Base-by-base conservation (phyloP, 177 flowering plant genomes). In the Vitis hybrid region DNA sequence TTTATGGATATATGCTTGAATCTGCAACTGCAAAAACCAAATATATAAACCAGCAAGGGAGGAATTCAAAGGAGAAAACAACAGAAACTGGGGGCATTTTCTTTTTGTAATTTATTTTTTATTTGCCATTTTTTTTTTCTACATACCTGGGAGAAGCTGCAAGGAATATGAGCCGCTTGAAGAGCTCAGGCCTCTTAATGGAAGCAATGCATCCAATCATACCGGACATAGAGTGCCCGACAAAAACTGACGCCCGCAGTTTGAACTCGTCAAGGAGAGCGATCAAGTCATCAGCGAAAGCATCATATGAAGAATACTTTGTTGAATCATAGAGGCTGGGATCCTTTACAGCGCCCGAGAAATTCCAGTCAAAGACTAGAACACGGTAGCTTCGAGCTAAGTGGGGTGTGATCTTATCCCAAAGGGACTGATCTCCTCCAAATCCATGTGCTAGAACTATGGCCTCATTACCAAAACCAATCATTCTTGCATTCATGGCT, bases 181-280 rank as follows among this genome's bases (percentile, higher is more conserved):
- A 95, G 45, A 95, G 89, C 2, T 88, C 83, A 39, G 96, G 92
- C 70, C 92, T 84, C 75, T 85, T 87, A 59, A 85, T 55, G 21
- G 98, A 91, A 69, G 99, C 98, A 62, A 90, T 79, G 82, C 99
- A 95, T 5, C 98, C 98, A 48, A 93, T 78, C 90, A 93, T 91
- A 51, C 86, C 94, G 8, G 98, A 84, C 92, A 95, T 85, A 81
- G 98, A 95, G 78, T 95, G 98, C 2, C 98, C 99, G 7, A 93
- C 76, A 74, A 88, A 86, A 2, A 86, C 79, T 1, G 76, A 64
- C 0, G 83, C 73, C n/a, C 65, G 70, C 57, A 91, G 39, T 18
- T 72, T 67, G 75, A 88, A 45, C 75, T 90, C 96, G 5, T 95
- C 99, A n/a, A 93, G 6, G 4, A 95, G 84, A 50, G 70, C 64